A percentile compares a stretch with the other conserved stretches of the same genome.
Evolutionary conservation across 352 stramenopile genomes (phyloP).

Genomic region (Lagenidium giganteum): DNA sequence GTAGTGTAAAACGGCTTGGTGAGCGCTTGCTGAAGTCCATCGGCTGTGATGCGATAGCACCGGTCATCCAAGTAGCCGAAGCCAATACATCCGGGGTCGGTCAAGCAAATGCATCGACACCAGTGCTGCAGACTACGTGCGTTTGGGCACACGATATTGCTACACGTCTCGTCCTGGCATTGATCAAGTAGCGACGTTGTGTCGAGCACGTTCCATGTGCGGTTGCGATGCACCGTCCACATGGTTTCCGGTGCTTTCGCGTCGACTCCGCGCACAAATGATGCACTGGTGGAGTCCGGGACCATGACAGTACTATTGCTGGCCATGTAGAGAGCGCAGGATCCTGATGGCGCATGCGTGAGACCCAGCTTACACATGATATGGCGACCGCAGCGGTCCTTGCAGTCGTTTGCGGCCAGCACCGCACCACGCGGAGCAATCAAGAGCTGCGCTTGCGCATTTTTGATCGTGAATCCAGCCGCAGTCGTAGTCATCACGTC

Average conservation of each 20-base stretch:
- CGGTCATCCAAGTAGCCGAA: constrained; percentile 33
- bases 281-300: constrained; percentile 18
- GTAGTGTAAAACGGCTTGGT: constrained; percentile 20
- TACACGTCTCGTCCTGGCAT: constrained; percentile 24
- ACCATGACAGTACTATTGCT: constrained; percentile 15
- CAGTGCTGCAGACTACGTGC: constrained; percentile 31
- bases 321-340: constrained; percentile 46
- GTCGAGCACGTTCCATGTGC: constrained; percentile 25
- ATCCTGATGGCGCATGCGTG: constrained; percentile 21
- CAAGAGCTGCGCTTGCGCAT: constrained; percentile 28
- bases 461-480: constrained; percentile 32
- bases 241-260: constrained; percentile 23
- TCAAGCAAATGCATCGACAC: constrained; percentile 40
- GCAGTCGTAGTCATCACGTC: constrained; percentile 30
- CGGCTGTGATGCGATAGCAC: constrained; percentile 32
- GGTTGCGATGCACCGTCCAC: constrained; percentile 33
- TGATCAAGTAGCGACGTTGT: constrained; percentile 25
- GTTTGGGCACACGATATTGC: constrained; percentile 19
- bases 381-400: constrained; percentile 30
- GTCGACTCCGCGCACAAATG: constrained; percentile 24
- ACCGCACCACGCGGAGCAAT: constrained; percentile 31
- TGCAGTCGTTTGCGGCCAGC: constrained; percentile 27
- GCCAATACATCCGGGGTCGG: constrained; percentile 25
- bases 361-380: constrained; percentile 39
- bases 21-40: constrained; percentile 33